Conservation (phyloP, 2,329 filamentous ascomycete species). For the Biscogniauxia marginata region DNA sequence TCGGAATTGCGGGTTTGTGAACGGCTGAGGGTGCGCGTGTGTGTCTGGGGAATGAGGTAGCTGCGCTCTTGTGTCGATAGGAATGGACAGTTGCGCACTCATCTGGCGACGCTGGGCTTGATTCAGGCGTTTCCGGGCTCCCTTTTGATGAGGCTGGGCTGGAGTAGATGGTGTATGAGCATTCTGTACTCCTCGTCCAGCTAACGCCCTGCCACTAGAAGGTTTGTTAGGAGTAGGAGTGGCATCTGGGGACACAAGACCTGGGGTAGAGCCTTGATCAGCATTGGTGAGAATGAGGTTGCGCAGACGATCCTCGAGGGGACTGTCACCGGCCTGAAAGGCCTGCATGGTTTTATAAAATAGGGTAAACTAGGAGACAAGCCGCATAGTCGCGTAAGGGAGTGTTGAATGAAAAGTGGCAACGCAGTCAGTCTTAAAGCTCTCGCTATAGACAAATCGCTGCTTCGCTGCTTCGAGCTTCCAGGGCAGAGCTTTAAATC, state of each 20-base stretch:
- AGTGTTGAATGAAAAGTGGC: background rate
- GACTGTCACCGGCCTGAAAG: slow-evolving; percentile 11
- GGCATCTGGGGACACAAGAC: slow-evolving; percentile 20
- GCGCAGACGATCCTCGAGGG: slow-evolving; percentile 57
- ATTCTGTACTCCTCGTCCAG: slow-evolving; percentile 3
- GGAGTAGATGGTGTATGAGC: slow-evolving; percentile 1
- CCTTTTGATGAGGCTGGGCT: slow-evolving; percentile 25
- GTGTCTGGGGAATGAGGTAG: slow-evolving; percentile 7
- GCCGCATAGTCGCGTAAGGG: background rate
- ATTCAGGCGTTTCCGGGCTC: slow-evolving; percentile 53
- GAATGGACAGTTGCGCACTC: slow-evolving; percentile 57
- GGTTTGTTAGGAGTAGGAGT: slow-evolving; percentile 8
- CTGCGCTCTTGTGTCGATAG: slow-evolving; percentile 46
- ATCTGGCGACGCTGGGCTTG: slow-evolving; percentile 64
- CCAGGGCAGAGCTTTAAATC: background rate
- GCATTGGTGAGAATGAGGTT: slow-evolving; percentile 58
- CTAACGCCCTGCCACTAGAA: slow-evolving; percentile 1
- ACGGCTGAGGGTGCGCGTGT: slow-evolving; percentile 16
- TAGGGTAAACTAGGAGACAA: slow-evolving; percentile 1
- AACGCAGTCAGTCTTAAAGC: too few species aligned
- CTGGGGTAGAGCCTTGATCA: slow-evolving; percentile 14
- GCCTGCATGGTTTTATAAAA: slow-evolving; percentile 21
- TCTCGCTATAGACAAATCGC: too few species aligned
- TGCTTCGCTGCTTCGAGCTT: background rate
- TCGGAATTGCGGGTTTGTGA: slow-evolving; percentile 28